These are phyloP conservation scores for Haberlea rhodopensis DNA, from an alignment of 257 asterid species.

Conservation along the genomic window DNA sequence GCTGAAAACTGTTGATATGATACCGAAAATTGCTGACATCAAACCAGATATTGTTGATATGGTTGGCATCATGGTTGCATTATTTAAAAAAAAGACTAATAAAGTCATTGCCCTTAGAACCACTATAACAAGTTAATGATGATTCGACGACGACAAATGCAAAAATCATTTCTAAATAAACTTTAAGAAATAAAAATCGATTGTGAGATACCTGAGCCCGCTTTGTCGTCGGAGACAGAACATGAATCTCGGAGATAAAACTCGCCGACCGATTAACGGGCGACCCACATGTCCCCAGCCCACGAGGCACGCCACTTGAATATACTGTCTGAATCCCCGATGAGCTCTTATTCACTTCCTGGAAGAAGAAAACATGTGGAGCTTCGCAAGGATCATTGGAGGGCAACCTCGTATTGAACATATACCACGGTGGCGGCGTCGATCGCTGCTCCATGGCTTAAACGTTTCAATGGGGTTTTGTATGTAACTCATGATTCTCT, in stretches of 20 bases:
- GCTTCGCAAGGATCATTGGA: conserved; percentile 55
- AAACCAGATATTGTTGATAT: too few species aligned
- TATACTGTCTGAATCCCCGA: conserved; percentile 31
- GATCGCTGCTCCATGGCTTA: conserved; percentile 29
- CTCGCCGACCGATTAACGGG: conserved; percentile 28
- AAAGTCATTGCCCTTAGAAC: too few species aligned
- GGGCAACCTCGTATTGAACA: too few species aligned
- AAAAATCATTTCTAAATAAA: too few species aligned
- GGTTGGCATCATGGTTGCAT: too few species aligned
- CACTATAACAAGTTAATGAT: too few species aligned
- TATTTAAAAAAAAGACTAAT: too few species aligned
- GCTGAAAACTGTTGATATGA: too few species aligned
- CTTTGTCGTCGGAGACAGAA: conserved; percentile 21
- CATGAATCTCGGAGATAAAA: conserved; percentile 20
- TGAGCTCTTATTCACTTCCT: conserved; percentile 11
- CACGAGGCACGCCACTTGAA: conserved; percentile 35
- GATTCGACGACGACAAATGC: too few species aligned
- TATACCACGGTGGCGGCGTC: conserved; percentile 31
- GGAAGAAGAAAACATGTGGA: conserved; percentile 52
- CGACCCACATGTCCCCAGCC: conserved; percentile 23
- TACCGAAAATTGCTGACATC: too few species aligned
- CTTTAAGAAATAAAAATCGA: too few species aligned
- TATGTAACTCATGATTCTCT: conserved; percentile 41
- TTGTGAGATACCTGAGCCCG: conserved; percentile 25
- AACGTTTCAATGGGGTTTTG: conserved; percentile 56